Percentiles rank a stretch among this genome's conserved stretches.
Conservation (phyloP, 805 yeast genomes). For the Trichomonascus vanleenenianus region DNA sequence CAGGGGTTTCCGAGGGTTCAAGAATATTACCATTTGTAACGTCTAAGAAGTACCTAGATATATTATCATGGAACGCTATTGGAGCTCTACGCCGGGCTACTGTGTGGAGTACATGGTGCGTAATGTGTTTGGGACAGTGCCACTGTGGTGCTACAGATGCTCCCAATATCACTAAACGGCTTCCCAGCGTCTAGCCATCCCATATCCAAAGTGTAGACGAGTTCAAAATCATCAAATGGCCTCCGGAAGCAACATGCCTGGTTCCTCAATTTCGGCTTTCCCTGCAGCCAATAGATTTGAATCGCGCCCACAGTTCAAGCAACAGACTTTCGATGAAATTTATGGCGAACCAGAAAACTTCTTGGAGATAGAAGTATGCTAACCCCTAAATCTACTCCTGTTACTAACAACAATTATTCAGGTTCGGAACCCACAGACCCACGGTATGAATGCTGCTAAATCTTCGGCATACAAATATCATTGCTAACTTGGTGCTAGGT, state of each 20-base stretch:
- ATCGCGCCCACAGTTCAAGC: slow-evolving; percentile 35
- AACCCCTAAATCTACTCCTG: not conserved
- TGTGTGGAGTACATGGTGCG: no score
- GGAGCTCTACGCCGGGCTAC: no score
- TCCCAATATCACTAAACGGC: no score
- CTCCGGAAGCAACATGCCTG: slow-evolving; percentile 13
- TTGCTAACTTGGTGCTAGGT: slow-evolving; percentile 16
- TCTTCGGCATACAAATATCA: not conserved
- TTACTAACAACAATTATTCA: slow-evolving; percentile 11
- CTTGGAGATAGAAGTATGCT: slow-evolving; percentile 74
- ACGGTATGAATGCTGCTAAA: slow-evolving; percentile 30
- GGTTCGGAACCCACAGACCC: slow-evolving; percentile 69
- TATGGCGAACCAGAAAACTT: slow-evolving; percentile 95
- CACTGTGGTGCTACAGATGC: no score
- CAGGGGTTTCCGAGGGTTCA: no score
- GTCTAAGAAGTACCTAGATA: no score
- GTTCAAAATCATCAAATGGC: slow-evolving; percentile 17
- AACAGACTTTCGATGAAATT: slow-evolving; percentile 68
- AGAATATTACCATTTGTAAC: no score
- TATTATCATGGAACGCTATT: no score
- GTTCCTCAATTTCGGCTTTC: no score
- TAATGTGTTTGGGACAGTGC: not conserved
- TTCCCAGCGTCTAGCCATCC: not conserved
- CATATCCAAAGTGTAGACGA: not conserved
- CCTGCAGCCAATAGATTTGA: slow-evolving; percentile 22